These are phyloP conservation scores for Staphylotrichum longicolle DNA, from an alignment of 495 filamentous ascomycete genomes.

Conservation along the genomic window DNA sequence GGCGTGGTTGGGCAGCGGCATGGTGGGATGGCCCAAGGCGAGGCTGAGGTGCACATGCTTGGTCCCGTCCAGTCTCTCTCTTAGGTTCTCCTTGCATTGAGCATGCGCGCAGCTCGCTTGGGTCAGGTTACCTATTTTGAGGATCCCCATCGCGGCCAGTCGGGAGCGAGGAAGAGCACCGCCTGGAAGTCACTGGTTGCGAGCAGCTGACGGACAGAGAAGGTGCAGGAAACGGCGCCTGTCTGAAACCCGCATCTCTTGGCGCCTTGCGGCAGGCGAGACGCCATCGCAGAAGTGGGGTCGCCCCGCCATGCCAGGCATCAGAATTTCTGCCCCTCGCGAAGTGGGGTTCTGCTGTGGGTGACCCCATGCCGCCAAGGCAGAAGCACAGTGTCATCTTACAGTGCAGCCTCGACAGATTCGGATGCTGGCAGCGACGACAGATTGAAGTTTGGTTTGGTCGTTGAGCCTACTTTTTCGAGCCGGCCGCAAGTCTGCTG, in stretches of 20 bases:
- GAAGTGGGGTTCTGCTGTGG: neutral
- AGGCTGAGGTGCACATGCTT: neutral
- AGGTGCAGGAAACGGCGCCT: neutral
- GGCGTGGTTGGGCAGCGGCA: slow-evolving; percentile 3
- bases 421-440: too few species aligned
- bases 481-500: too few species aligned
- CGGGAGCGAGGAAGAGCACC: neutral
- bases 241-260: slow-evolving; percentile 6
- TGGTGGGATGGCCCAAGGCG: neutral
- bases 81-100: neutral
- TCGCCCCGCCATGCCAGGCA: neutral
- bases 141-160: neutral
- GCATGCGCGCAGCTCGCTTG: slow-evolving; percentile 7
- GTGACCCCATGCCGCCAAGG: neutral
- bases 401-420: neutral
- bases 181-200: slow-evolving; percentile 7
- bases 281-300: neutral
- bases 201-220: neutral
- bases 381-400: neutral
- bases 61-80: neutral
- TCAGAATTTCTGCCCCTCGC: slow-evolving; percentile 5
- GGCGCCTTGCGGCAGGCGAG: neutral
- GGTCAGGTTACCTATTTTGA: slow-evolving; percentile 13
- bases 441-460: too few species aligned
- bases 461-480: too few species aligned